Base-by-base conservation (phyloP, 352 stramenopile species). In the Aphanomyces cochlioides region DNA sequence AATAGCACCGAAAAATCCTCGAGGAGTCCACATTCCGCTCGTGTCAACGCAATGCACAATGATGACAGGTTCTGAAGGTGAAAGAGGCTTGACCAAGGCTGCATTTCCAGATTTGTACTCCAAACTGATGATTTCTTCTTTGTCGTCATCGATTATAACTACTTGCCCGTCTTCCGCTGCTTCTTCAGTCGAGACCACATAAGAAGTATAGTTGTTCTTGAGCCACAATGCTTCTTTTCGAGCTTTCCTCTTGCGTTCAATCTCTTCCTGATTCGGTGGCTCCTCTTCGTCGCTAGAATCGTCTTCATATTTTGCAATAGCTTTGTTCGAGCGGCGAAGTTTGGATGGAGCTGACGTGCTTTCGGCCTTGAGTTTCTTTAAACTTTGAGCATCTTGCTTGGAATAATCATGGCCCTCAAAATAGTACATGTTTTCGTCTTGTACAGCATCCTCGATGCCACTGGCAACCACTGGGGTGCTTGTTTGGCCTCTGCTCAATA, bases 371-470 rank as follows among this genome's bases (percentile, higher is more conserved):
- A 69, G 34, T 13, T 65, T 10, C 7, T 19, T 34, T 15, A 69
- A 39, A 39, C 47, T 56, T n/a, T 81, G 87, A 5, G 57, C 77
- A 48, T 77, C 61, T 3, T 73, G 73, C 15, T 78, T 82, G 17
- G 78, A 82, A 60, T 90, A 90, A 64, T 93, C 83, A 72, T 88
- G 78, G 28, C 85, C 85, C 59, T 93, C 83, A 72, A 90, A 93
- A 58, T 90, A 91, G 73, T 93, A 90, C 81, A 93, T 93, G 47
- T 91, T 90, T 37, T 90, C 85, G 54, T 90, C 85, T 5, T 69
- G 74, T 34, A 90, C 50, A 12, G 57, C 17, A 3, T 28, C 63
- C 34, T 65, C 47, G 13, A 69, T 5, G 13, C 8, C 41, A n/a
- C n/a, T 10, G 15, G 47, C 7, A 7, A 34, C 63, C 6, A 63